phyloP scores from a whole-genome alignment of 176 grass and related monocot genomes.

The Phragmites australis region DNA sequence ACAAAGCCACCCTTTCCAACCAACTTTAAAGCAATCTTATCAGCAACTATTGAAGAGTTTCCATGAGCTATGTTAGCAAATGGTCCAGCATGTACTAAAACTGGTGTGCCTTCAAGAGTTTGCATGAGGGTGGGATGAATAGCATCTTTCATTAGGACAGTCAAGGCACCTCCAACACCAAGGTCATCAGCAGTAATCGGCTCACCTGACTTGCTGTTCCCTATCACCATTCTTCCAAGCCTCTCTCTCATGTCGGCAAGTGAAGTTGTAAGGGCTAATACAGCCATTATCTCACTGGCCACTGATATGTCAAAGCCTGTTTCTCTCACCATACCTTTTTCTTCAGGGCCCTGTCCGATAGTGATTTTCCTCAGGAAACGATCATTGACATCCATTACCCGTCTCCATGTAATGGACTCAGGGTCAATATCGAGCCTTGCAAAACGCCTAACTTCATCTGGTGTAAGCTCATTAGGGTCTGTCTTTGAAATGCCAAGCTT shows the following conservation, averaged over 20 bases:
- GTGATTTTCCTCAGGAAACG: constrained; percentile 92
- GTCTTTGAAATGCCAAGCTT: constrained; percentile 93
- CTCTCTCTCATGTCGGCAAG: constrained; percentile 98
- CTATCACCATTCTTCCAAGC: constrained; percentile 94
- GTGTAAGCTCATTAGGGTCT: constrained; percentile 78
- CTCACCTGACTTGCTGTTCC: constrained; percentile 88
- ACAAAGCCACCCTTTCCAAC: constrained; percentile 94
- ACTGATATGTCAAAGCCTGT: constrained; percentile 98
- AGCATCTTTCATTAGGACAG: constrained; percentile 99
- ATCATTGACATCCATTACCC: constrained; percentile 98
- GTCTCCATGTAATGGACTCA: constrained; percentile 86
- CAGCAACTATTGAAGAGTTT: constrained; percentile 95
- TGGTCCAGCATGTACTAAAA: constrained; percentile 94
- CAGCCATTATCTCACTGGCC: constrained; percentile 99
- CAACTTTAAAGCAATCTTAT: constrained; percentile 97
- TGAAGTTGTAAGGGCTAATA: constrained; percentile 92
- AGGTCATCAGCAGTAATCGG: constrained; percentile 93
- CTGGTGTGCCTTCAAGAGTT: constrained; percentile 94
- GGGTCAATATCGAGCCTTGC: constrained; percentile 92
- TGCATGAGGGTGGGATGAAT: constrained; percentile 98
- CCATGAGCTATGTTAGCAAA: constrained; percentile 99
- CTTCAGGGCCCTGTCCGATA: constrained; percentile 85
- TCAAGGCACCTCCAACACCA: constrained; percentile 87
- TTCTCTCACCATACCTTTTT: constrained; percentile 97
- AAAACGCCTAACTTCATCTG: constrained; percentile 85